Conservation (phyloP, 192 early-diverging fungal species). For the Lobosporangium transversale region DNA sequence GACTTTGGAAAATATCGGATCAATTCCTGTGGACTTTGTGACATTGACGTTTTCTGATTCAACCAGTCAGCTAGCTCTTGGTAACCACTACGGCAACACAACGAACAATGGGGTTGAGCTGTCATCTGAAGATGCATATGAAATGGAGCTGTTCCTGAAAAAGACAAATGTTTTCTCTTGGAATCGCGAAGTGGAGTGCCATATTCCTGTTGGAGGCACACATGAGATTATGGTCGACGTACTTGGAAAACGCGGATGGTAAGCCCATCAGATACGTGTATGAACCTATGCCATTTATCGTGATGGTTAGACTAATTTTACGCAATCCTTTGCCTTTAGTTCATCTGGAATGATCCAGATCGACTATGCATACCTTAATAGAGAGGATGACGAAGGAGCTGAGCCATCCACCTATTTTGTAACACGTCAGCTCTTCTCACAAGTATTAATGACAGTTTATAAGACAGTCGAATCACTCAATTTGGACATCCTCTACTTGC, state of each 20-base stretch:
- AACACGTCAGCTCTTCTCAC: slow-evolving; percentile 72
- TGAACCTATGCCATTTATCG: too few species aligned
- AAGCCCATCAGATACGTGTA: slow-evolving; percentile 24
- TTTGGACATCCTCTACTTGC: slow-evolving; percentile 72
- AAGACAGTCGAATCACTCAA: slow-evolving; percentile 69
- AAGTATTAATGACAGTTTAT: slow-evolving; percentile 76
- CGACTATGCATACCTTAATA: slow-evolving; percentile 71
- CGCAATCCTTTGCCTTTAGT: too few species aligned
- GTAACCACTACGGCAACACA: slow-evolving; percentile 11
- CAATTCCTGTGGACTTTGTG: slow-evolving; percentile 75
- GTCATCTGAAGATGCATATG: slow-evolving; percentile 77
- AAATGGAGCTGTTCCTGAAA: slow-evolving; percentile 74
- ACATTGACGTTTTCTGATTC: slow-evolving; percentile 67
- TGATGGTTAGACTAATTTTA: too few species aligned
- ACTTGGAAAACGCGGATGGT: slow-evolving; percentile 80
- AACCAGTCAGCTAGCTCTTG: slow-evolving; percentile 45
- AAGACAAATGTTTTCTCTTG: slow-evolving; percentile 66
- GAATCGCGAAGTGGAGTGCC: slow-evolving; percentile 56
- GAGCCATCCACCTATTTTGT: slow-evolving; percentile 60
- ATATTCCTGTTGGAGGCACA: slow-evolving; percentile 64
- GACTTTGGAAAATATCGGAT: slow-evolving; percentile 80
- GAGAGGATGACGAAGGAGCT: slow-evolving; percentile 25
- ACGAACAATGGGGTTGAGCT: slow-evolving; percentile 56
- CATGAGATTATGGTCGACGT: slow-evolving; percentile 67
- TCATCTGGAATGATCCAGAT: slow-evolving; percentile 75